Evolutionary conservation across 306 rosid species (phyloP).

Genomic region (Quercus parvula): DNA sequence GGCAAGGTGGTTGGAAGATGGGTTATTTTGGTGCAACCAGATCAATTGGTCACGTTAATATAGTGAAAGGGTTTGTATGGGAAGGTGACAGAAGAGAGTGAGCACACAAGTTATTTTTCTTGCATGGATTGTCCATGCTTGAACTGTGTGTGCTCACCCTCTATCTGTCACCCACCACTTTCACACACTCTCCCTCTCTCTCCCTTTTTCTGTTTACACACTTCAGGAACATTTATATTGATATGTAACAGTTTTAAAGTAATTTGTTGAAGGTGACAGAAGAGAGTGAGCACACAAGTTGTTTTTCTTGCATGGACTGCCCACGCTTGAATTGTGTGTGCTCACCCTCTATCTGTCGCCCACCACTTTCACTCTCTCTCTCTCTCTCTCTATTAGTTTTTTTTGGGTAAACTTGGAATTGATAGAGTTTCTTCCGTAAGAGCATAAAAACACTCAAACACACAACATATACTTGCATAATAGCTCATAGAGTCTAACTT

Average conservation of each 20-base stretch:
- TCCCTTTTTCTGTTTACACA: not conserved
- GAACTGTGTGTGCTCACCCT: constrained; percentile 42
- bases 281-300: constrained; percentile 55
- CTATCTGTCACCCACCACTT: constrained; percentile 38
- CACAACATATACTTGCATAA: too few relatives aligned
- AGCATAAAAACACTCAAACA: too few relatives aligned
- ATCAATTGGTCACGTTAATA: not conserved
- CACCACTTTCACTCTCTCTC: not conserved
- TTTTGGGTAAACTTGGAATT: too few relatives aligned
- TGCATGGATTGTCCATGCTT: constrained; percentile 32
- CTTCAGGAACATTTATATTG: too few relatives aligned
- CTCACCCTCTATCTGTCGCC: constrained; percentile 45
- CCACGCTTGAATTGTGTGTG: constrained; percentile 41
- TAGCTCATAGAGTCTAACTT: not conserved
- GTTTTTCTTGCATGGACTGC: constrained; percentile 28
- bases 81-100: constrained; percentile 64
- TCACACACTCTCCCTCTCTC: not conserved
- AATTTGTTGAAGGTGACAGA: constrained; percentile 41
- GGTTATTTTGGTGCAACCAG: not conserved
- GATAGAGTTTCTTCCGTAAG: too few relatives aligned
- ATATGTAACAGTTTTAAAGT: too few relatives aligned
- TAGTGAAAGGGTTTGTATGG: not conserved
- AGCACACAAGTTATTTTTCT: constrained; percentile 41
- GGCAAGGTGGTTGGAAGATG: not conserved
- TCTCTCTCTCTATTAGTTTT: too few relatives aligned